Percentiles rank a stretch among this genome's conserved stretches.
Evolutionary conservation across 1,284 basidiomycete genomes (phyloP).

Genomic region (Meira miltonrushii): DNA sequence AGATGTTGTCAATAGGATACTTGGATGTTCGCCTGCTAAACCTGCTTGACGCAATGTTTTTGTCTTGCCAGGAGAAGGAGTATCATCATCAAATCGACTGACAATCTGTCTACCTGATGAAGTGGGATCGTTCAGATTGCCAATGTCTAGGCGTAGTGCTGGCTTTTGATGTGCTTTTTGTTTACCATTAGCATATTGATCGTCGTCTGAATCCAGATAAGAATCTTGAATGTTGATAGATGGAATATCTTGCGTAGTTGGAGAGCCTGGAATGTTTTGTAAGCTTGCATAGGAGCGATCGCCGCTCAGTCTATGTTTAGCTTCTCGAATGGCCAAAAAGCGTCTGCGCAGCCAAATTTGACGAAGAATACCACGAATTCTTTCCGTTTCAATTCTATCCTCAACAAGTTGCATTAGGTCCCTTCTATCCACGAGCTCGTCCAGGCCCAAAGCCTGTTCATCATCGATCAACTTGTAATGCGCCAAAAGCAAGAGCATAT

Average conservation of each 20-base stretch:
- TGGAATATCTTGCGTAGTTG: neutral
- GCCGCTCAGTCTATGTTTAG: neutral
- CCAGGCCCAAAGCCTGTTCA: conserved; percentile 49
- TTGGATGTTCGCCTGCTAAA: neutral
- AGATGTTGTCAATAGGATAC: neutral
- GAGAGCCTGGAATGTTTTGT: neutral
- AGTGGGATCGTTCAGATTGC: neutral
- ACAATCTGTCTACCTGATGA: no score
- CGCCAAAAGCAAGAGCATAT: conserved; percentile 80
- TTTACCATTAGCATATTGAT: neutral
- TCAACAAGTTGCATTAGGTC: conserved; percentile 38
- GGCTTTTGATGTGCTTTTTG: neutral
- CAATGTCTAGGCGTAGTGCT: neutral
- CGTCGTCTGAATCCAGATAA: no score
- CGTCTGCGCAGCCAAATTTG: conserved; percentile 37
- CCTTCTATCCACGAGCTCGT: conserved; percentile 46
- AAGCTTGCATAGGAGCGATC: neutral
- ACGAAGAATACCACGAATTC: conserved; percentile 38
- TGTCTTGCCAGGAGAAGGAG: no score
- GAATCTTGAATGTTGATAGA: neutral
- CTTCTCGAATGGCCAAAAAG: conserved; percentile 27
- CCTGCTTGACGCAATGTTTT: neutral
- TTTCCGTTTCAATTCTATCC: conserved; percentile 36
- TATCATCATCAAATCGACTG: no score
- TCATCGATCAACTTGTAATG: conserved; percentile 91